phyloP scores from a whole-genome alignment of 192 early-diverging fungal genomes.

The Entomortierella chlamydospora region DNA sequence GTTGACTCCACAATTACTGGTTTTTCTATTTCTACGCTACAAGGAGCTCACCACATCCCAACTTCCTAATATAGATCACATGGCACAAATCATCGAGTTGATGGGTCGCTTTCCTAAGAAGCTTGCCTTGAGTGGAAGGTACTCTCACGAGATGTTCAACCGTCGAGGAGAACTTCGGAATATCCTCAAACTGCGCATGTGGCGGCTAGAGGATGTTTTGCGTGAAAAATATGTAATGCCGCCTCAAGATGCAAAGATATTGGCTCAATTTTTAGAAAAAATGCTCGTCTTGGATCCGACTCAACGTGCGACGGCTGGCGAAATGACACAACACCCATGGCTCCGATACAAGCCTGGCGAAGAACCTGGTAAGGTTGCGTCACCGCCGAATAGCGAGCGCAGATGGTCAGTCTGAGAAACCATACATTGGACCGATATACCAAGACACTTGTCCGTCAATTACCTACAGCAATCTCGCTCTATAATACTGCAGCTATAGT shows the following conservation, averaged over 20 bases:
- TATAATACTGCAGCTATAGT: no score
- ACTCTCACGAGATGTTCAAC: slow-evolving; percentile 89
- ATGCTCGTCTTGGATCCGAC: slow-evolving; percentile 78
- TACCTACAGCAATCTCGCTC: no score
- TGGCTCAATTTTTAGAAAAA: slow-evolving; percentile 85
- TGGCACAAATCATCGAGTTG: slow-evolving; percentile 96
- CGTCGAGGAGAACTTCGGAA: slow-evolving; percentile 88
- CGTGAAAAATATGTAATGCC: slow-evolving; percentile 89
- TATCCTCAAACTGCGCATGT: slow-evolving; percentile 87
- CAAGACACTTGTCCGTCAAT: no score
- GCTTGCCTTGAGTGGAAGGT: slow-evolving; percentile 86
- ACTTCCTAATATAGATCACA: slow-evolving; percentile 76
- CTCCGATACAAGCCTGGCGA: slow-evolving; percentile 20
- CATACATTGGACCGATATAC: no score
- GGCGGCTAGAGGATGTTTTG: slow-evolving; percentile 85
- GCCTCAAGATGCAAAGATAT: slow-evolving; percentile 73
- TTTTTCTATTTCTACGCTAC: not conserved
- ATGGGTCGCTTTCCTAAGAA: slow-evolving; percentile 86
- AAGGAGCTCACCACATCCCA: not conserved
- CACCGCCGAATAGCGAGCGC: slow-evolving; percentile 4
- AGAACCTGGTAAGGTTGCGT: not conserved
- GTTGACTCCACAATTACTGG: not conserved
- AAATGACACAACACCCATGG: slow-evolving; percentile 72
- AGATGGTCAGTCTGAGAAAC: slow-evolving; percentile 16
- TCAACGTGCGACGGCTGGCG: slow-evolving; percentile 65